Base-by-base conservation (phyloP, 495 filamentous ascomycete species). In the Penicillium cinerascens region DNA sequence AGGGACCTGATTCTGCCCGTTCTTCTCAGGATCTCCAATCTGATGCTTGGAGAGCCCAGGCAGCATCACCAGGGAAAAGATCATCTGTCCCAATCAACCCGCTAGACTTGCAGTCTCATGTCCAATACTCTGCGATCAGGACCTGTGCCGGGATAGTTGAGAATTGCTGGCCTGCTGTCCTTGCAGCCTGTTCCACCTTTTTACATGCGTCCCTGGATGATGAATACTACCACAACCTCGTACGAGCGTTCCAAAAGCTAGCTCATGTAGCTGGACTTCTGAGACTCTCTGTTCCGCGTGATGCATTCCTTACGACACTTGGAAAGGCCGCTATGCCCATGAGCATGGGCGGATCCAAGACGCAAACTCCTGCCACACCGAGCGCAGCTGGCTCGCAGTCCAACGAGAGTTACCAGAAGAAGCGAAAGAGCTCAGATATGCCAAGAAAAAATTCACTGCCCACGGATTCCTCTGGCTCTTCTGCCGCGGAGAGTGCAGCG, bases 171-270 rank as follows among this genome's bases (percentile, higher is more conserved):
- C 93, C 95, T 21, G 93, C 95, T 42, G 81, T 97, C 13, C 82
- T 98, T 29, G 92, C 93, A 15, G 87, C 91, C 1, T 97, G 89
- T 57, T 97, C 93, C 0, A 97, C 92, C 1, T 97, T 97, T 68
- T 68, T 98, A 21, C 91, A 91, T 65, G 91, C 95, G 17, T 83
- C 91, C 0, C 70, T 98, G 9, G 93, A 97, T 60, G 85, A 89
- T n/a, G 92, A 96, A 37, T 96, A 91, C 54, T 97, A 95, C 54
- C 91, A 95, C 55, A 84, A 84, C 21, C 79, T 98, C 2, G 91
- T 98, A n/a, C 81, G 92, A 43, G 87, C 91, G 0, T 92, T 97
- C 58, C 93, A 98, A 61, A 95, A 95, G 59, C 87, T 98, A 62
- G 87, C 95, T 1, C 93, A 98, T 64, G 93, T 97, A 7, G 90